These are phyloP conservation scores for Rhodomyrtus psidioides DNA, from an alignment of 441 rosid species.

Conservation along the genomic window DNA sequence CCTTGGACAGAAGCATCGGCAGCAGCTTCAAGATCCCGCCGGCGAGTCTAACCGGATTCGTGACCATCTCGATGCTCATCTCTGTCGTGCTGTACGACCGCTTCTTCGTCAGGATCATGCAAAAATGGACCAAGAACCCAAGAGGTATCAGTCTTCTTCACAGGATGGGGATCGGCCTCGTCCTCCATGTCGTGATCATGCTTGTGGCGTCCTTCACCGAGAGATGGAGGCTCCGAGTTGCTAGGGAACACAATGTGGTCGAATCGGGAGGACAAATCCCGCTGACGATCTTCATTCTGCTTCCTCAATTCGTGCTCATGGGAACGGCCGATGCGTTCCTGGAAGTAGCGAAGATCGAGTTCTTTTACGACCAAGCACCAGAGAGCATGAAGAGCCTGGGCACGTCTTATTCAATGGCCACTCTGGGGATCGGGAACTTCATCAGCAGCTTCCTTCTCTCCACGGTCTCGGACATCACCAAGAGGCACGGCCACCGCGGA, in stretches of 20 bases:
- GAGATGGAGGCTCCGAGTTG: conserved; percentile 43
- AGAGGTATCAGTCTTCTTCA: conserved; percentile 85
- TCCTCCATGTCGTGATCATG: conserved; percentile 62
- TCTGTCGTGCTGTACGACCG: conserved; percentile 60
- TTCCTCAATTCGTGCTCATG: conserved; percentile 82
- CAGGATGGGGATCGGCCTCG: conserved; percentile 70
- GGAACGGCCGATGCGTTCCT: conserved; percentile 79
- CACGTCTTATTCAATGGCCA: conserved; percentile 50
- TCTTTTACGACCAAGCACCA: conserved; percentile 92
- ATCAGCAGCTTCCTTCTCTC: conserved; percentile 69
- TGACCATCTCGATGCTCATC: conserved; percentile 61
- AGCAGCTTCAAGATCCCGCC: conserved; percentile 66
- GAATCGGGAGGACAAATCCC: conserved; percentile 50
- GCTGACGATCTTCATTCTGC: conserved; percentile 52
- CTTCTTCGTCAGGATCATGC: conserved; percentile 9
- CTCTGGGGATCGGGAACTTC: conserved; percentile 64
- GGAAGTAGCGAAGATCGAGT: conserved; percentile 75
- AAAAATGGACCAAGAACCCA: conserved; percentile 48
- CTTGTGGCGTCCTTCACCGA: conserved; percentile 44
- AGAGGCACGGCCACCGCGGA: conserved; percentile 35
- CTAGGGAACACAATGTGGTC: conserved; percentile 39
- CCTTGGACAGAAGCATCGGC: conserved; percentile 54
- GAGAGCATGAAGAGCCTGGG: conserved; percentile 94
- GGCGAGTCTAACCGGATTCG: conserved; percentile 60
- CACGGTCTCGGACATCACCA: conserved; percentile 49